A percentile compares a stretch with the other conserved stretches of the same genome.
phyloP scores from a whole-genome alignment of 2,329 filamentous ascomycete species.

The Colletotrichum somersetense region DNA sequence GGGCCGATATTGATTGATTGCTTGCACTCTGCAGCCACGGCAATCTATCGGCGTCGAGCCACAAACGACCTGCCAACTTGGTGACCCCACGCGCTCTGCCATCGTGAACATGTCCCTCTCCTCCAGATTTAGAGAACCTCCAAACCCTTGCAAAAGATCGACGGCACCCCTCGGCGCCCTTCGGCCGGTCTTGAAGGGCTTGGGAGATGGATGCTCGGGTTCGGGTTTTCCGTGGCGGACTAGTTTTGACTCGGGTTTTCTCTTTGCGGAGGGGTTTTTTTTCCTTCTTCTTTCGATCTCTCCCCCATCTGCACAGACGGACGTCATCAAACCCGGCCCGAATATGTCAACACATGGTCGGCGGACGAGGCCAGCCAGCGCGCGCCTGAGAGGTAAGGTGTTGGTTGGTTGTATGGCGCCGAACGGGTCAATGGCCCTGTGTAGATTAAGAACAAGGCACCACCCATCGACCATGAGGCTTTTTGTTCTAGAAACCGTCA shows the following conservation, averaged over 20 bases:
- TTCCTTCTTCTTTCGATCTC: too few relatives aligned
- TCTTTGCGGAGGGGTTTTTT: neutral
- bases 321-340: neutral
- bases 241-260: neutral
- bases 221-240: neutral
- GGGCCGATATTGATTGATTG: neutral
- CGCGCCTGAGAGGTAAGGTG: too few relatives aligned
- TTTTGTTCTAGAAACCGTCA: too few relatives aligned
- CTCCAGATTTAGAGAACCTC: constrained; percentile 6
- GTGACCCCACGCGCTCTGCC: neutral
- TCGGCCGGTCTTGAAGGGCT: neutral
- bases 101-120: neutral
- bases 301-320: neutral
- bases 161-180: neutral
- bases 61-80: neutral
- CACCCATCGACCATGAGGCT: too few relatives aligned
- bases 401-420: too few relatives aligned
- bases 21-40: neutral
- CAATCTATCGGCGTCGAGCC: neutral
- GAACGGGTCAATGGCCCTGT: neutral
- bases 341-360: neutral
- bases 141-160: neutral
- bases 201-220: neutral
- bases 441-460: neutral
- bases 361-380: too few relatives aligned